These are phyloP conservation scores for Excoecaria agallocha DNA, from an alignment of 345 rosid species.

Conservation along the genomic window DNA sequence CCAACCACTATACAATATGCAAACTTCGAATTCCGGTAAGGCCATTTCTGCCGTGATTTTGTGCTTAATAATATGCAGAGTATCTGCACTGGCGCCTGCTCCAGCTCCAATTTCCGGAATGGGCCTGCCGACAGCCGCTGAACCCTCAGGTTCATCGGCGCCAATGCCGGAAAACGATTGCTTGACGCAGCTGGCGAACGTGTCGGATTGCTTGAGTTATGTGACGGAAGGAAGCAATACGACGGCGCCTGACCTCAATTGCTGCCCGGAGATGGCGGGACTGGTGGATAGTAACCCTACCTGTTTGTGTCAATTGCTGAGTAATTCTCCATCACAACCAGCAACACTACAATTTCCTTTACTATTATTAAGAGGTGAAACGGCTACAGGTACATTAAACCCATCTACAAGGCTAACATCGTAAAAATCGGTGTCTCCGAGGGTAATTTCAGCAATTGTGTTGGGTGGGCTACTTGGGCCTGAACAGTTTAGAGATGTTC, in stretches of 20 bases:
- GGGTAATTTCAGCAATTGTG: slow-evolving; percentile 55
- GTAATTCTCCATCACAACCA: slow-evolving; percentile 47
- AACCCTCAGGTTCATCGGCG: slow-evolving; percentile 26
- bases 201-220: slow-evolving; percentile 68
- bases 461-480: slow-evolving; percentile 65
- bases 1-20: neutral
- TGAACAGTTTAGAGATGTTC: slow-evolving; percentile 50
- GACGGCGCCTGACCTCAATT: slow-evolving; percentile 51
- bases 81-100: neutral
- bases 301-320: slow-evolving; percentile 58
- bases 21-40: neutral
- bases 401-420: slow-evolving; percentile 72
- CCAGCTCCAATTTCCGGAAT: neutral
- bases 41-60: neutral
- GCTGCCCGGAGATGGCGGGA: slow-evolving; percentile 91
- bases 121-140: neutral
- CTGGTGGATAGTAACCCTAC: slow-evolving; percentile 51
- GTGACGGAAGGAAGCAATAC: slow-evolving; percentile 50
- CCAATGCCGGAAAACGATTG: slow-evolving; percentile 45
- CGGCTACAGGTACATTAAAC: slow-evolving; percentile 46
- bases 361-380: slow-evolving; percentile 39
- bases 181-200: slow-evolving; percentile 38
- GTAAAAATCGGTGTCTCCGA: slow-evolving; percentile 42
- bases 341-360: slow-evolving; percentile 47
- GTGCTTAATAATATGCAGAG: neutral